Base-by-base conservation (phyloP, 805 yeast species). In the Tetrapisispora phaffii region DNA sequence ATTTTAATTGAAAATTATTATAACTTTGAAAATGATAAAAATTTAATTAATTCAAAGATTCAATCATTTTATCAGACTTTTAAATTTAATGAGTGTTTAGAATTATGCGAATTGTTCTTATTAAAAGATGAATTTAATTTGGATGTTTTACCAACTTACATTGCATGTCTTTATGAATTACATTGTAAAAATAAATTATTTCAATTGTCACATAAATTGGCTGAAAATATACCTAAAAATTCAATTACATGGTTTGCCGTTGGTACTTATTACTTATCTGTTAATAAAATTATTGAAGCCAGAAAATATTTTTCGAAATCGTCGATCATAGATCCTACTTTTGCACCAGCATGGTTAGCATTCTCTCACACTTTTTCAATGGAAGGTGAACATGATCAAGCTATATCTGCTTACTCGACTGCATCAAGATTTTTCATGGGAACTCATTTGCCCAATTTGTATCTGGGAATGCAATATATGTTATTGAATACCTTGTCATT, bases 331-430 rank as follows among this genome's bases (percentile, higher is more conserved):
- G 83, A 87, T 56, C 94, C 98, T 2, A 85, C 81, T 52, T 88
- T 85, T 67, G 94, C 93, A 0, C 90, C 85, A 43, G 95, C 97
- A 1, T 93, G 98, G 98, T 80, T 93, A 29, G 98, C 97, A 2
- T 93, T 93, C 68, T 97, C 97, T 1, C 97, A 90, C 58, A 89
- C 97, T 0, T 93, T 89, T 74, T 96, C 96, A 0, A 82, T 85
- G 2, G 98, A 93, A 62, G 95, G 96, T n/a, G 99, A 93, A 64
- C 97, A 93, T 62, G 99, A 93, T 62, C 97, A 93, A 64, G 97
- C 97, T 1, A 83, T 93, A 20, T 83, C 96, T 46, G 97, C 97
- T 0, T 93, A 89, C 64, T 89, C 97, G 1, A 89, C 95, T 12
- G 97, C 97, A 0, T 87, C 96, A 1, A 70, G 96, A 49, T 72